Evolutionary conservation across 73 alveolate species (phyloP).

Genomic region (Halteria grandinella): DNA sequence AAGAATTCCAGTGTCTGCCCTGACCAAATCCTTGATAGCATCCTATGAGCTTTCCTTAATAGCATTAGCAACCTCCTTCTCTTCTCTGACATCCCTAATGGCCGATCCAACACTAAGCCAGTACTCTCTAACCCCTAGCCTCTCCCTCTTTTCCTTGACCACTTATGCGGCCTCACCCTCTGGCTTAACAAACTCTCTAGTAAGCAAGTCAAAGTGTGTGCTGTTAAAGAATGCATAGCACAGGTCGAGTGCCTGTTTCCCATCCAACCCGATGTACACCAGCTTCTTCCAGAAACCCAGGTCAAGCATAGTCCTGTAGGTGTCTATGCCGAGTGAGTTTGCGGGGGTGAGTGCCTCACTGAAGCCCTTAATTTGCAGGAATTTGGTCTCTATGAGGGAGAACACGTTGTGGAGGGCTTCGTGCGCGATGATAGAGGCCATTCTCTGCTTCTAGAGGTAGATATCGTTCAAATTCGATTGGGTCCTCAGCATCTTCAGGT

Average conservation of each 20-base stretch:
- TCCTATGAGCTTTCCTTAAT: not conserved
- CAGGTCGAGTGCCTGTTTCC: conserved; percentile 51
- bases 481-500: not conserved
- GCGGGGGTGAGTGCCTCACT: conserved; percentile 47
- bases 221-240: conserved; percentile 45
- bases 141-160: not conserved
- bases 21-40: not conserved
- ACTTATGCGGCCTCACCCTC: not conserved
- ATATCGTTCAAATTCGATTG: not conserved
- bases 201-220: conserved; percentile 13
- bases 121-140: no score
- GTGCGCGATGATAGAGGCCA: conserved; percentile 77
- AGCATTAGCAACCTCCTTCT: not conserved
- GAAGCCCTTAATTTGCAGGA: conserved; percentile 58
- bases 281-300: conserved; percentile 84
- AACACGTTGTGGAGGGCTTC: conserved; percentile 85
- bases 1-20: no score
- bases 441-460: conserved; percentile 55
- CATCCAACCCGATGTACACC: conserved; percentile 63
- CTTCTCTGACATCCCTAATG: no score
- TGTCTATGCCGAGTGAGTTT: conserved; percentile 56
- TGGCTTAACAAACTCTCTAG: not conserved
- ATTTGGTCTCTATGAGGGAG: conserved; percentile 79
- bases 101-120: no score
- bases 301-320: conserved; percentile 54